These are phyloP conservation scores for Saturnispora zaruensis DNA, from an alignment of 805 yeast species.

Conservation along the genomic window DNA sequence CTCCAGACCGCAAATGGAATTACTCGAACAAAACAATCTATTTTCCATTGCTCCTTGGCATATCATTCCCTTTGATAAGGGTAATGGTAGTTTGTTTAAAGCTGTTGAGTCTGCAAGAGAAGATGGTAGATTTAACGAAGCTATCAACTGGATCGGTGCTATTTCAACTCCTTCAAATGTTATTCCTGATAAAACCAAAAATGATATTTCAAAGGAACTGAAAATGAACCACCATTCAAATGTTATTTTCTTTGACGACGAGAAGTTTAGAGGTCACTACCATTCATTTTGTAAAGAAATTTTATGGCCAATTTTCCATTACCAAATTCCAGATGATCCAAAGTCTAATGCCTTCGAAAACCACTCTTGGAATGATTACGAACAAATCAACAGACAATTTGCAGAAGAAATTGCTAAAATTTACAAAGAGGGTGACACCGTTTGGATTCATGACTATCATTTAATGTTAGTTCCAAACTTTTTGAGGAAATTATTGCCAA, in stretches of 20 bases:
- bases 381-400: constrained; percentile 61
- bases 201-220: constrained; percentile 43
- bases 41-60: constrained; percentile 64
- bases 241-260: constrained; percentile 68
- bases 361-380: constrained; percentile 86
- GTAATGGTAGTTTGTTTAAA: constrained; percentile 83
- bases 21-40: constrained; percentile 36
- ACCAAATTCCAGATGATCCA: constrained; percentile 93
- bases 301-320: constrained; percentile 89
- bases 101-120: constrained; percentile 61
- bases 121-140: constrained; percentile 21
- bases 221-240: constrained; percentile 43
- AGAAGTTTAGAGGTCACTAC: constrained; percentile 83
- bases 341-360: constrained; percentile 91
- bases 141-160: constrained; percentile 78
- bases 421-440: constrained; percentile 65
- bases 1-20: constrained; percentile 43
- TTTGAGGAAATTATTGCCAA: constrained; percentile 67
- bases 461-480: constrained; percentile 76
- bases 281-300: constrained; percentile 88
- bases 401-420: constrained; percentile 65
- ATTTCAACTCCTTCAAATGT: constrained; percentile 85
- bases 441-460: constrained; percentile 96
- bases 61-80: constrained; percentile 58
- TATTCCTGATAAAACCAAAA: constrained; percentile 49